phyloP scores from a whole-genome alignment of 768 basidiomycete genomes.

The Candolleomyces eurysporus region DNA sequence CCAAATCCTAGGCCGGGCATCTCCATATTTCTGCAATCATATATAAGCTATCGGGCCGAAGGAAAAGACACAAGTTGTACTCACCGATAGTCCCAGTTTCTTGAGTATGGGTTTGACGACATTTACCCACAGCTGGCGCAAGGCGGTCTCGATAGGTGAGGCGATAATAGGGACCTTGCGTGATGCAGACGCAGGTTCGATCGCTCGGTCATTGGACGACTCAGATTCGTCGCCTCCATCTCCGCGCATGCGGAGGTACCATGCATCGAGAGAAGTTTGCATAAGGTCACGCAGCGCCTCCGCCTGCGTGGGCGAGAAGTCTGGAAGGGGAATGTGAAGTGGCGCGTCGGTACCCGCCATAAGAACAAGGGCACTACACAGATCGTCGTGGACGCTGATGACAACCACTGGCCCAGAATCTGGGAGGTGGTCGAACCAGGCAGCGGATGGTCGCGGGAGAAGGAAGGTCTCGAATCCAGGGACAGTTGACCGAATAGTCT shows the following conservation, averaged over 20 bases:
- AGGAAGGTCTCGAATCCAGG: conserved; percentile 17
- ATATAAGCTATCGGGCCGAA: conserved; percentile 2
- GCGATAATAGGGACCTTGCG: background rate
- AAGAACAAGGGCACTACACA: conserved; percentile 40
- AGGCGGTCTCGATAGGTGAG: background rate
- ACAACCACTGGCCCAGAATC: conserved; percentile 25
- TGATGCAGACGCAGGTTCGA: too few species aligned
- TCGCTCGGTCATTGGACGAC: background rate
- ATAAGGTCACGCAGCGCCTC: background rate
- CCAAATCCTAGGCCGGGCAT: background rate
- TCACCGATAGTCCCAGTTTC: background rate
- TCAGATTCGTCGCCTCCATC: background rate
- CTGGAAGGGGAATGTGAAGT: conserved; percentile 1
- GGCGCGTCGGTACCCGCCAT: conserved; percentile 4
- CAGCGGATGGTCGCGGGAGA: conserved; percentile 1
- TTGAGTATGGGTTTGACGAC: background rate
- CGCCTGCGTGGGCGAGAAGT: background rate
- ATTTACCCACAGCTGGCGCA: background rate
- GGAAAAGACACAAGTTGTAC: background rate
- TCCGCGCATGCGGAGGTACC: background rate
- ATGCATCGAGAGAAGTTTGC: background rate
- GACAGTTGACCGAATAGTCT: conserved; percentile 4
- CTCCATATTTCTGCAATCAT: background rate
- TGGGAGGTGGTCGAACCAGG: conserved; percentile 5
- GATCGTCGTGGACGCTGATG: conserved; percentile 26